Base-by-base conservation (phyloP, 306 rosid species). In the Dalbergia oliveri region DNA sequence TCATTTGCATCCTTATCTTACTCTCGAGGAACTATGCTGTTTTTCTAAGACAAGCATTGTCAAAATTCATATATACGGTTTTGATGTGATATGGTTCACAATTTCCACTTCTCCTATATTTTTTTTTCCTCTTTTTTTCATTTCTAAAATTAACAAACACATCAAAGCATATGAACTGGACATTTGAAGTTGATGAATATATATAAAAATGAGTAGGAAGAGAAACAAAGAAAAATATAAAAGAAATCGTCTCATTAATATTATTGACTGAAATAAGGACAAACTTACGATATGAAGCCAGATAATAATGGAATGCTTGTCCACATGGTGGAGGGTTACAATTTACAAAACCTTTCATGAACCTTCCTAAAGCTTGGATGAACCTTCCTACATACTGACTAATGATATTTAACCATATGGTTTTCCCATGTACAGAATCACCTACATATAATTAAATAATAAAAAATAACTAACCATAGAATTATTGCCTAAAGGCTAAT, bases 401-500 rank as follows among this genome's bases (percentile, higher is more conserved):
- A 73, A 81, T 65, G 78, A 56, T 43, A 11, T 53, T 62, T 31
- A 67, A 68, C 41, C 61, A 73, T 67, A 79, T 81, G 82, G 84
- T 75, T 83, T 85, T 73, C 77, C 79, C 84, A 79, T 87, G 79
- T 88, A 89, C 88, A 89, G 33, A 71, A 53, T 76, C 83, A 84
- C 79, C 87, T 82, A 76, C 69, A 79, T 54, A 78, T 64, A 73
- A 69, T 72, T 34, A 64, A 44, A 75, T 34, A 66, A 66, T 69
- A 72, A 4, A 78, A 61, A 71, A 62, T 60, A 73, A 80, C 31
- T 67, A 80, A 73, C 77, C 77, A 69, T 18, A 68, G 14, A 79
- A 69, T 80, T 88, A 88, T 81, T 83, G 84, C 85, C 89, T 87
- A 83, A n/a, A 76, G 78, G 76, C 81, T 83, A 86, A 86, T 83